phyloP scores from a whole-genome alignment of 371 early-diverging fungal species.

The Capniomyces stellatus region DNA sequence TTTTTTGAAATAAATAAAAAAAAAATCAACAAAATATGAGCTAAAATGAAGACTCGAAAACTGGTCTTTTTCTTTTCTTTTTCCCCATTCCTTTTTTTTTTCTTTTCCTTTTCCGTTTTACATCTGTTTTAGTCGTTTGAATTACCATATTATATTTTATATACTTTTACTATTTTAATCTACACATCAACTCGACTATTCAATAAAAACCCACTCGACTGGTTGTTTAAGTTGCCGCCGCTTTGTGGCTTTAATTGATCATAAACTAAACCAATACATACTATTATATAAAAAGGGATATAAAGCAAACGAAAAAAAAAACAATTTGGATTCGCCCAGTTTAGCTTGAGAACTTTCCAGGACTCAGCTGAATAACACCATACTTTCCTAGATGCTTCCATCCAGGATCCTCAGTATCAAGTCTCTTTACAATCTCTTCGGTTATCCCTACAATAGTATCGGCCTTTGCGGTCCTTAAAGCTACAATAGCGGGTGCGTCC shows the following conservation, averaged over 20 bases:
- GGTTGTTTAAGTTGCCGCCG: no score
- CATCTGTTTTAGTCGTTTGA: not conserved
- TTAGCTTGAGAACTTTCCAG: not conserved
- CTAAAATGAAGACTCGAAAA: no score
- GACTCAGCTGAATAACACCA: not conserved
- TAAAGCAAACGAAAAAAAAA: no score
- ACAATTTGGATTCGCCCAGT: no score
- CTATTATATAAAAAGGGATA: no score
- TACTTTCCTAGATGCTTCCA: conserved; percentile 30
- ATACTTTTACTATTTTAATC: no score
- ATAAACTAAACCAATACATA: no score
- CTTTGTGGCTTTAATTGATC: no score
- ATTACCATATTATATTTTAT: not conserved
- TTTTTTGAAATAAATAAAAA: no score
- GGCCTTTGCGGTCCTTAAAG: conserved; percentile 73
- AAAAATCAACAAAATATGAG: no score
- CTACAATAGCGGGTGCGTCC: conserved; percentile 37
- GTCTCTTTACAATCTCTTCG: conserved; percentile 34
- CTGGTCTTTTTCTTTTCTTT: not conserved
- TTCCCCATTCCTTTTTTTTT: not conserved
- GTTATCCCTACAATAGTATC: conserved; percentile 69
- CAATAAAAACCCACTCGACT: not conserved
- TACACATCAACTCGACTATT: not conserved
- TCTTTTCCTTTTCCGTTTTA: not conserved
- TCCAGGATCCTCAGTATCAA: conserved; percentile 27